Evolutionary conservation across 2,329 filamentous ascomycete genomes (phyloP), one percentile per base, ranked within the genome.

Genomic region (Colletotrichum sidae): DNA sequence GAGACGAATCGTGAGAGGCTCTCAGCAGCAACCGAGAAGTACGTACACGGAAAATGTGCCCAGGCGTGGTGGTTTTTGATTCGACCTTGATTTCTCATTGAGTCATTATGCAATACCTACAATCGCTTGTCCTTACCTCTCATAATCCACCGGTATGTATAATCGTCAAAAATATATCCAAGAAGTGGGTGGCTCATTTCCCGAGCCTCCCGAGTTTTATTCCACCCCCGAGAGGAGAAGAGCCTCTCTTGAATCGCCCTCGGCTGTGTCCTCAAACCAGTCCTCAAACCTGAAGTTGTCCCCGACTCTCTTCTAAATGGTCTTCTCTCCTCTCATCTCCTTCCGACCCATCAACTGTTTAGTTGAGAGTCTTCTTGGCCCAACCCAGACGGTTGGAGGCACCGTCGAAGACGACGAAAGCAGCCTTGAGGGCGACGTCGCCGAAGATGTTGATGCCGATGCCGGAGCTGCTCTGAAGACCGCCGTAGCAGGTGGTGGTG

Each of bases 361-460:
- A 66, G 37, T 50, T 53, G 63, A 66, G 63, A 6, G 52, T 45
- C 65, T 75, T 75, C 7, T 68, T 25, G 56, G 80, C 80, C 65
- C 81, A 81, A 33, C 80, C 80, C 42, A 82, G 70, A 47, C 73
- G 71, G 38, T 76, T 78, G 3, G 75, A 77, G 38, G 75, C 70
- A 9, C 74, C 71, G 72, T 87, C 84, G 69, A 88, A 88, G 58
- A 90, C 82, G 50, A 85, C 85, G 69, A 87, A 89, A 72, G 87
- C 83, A 70, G 80, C 81, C 84, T 90, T 90, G 64, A 90, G 80
- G 79, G 89, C 88, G 68, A 88, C 79, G 70, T 90, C 88, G 37
- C 88, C 88, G 64, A 88, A 86, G 75, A 90, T 89, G 70, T 78
- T 83, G 72, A 88, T 78, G 8, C 55, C 63, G 6, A 68, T 57